Evolutionary conservation across 73 alveolate species (phyloP).

Genomic region (Diophrys sp.): DNA sequence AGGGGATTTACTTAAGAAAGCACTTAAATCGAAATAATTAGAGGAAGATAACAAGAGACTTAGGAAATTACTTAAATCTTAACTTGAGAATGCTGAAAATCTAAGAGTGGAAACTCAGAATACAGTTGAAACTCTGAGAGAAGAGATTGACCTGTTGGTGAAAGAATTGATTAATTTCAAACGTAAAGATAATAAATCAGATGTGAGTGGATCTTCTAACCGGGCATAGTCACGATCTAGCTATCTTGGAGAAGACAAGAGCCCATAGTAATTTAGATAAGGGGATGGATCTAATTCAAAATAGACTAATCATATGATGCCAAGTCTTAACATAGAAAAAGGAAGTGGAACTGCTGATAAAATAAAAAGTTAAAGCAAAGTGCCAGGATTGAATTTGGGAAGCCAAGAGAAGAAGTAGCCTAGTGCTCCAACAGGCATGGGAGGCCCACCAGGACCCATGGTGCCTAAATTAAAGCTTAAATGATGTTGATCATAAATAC

Average conservation of each 20-base stretch:
- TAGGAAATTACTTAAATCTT: constrained; percentile 33
- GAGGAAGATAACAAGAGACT: constrained; percentile 64
- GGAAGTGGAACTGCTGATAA: not conserved
- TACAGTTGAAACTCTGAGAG: constrained; percentile 65
- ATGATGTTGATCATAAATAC: too few relatives aligned
- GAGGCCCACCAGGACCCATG: not conserved
- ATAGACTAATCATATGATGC: not conserved
- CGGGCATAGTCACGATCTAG: not conserved
- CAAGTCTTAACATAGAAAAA: not conserved
- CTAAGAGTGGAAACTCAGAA: constrained; percentile 58
- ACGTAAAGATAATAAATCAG: not conserved
- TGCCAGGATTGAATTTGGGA: not conserved
- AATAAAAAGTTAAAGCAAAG: not conserved
- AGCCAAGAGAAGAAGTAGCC: not conserved
- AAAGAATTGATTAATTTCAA: constrained; percentile 40
- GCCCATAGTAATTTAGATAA: not conserved
- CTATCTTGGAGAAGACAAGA: not conserved
- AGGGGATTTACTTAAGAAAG: constrained; percentile 24
- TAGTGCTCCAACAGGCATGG: not conserved
- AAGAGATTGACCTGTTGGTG: constrained; percentile 59
- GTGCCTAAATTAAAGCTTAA: not conserved
- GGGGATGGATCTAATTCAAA: not conserved
- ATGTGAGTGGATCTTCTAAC: not conserved
- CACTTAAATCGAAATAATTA: constrained; percentile 34
- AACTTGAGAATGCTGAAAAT: constrained; percentile 62